A percentile compares a stretch with the other conserved stretches of the same genome.
phyloP scores from a whole-genome alignment of 352 stramenopile species.

The Phytophthora sp. region DNA sequence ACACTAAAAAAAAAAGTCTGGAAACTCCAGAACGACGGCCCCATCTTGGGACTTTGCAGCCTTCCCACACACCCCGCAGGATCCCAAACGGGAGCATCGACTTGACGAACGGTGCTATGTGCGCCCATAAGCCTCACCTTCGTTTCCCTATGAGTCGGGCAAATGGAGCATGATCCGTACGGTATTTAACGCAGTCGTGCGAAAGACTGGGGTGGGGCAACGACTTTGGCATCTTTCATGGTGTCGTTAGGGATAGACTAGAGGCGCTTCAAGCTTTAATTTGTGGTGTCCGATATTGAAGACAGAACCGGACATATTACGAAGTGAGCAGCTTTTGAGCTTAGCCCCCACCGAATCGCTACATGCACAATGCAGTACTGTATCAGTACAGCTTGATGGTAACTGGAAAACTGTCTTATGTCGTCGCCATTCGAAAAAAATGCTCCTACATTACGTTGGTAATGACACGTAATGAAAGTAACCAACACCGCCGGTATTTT shows the following conservation, averaged over 20 bases:
- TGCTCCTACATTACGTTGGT: too few species aligned
- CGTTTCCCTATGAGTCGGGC: constrained; percentile 22
- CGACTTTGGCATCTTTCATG: constrained; percentile 20
- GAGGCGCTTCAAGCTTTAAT: constrained; percentile 13
- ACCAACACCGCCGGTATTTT: too few species aligned
- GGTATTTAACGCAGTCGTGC: constrained; percentile 11
- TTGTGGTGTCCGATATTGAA: constrained; percentile 22
- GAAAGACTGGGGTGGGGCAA: constrained; percentile 1
- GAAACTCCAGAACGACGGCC: constrained; percentile 11
- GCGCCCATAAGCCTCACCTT: too few species aligned
- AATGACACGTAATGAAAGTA: too few species aligned
- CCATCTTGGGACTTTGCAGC: constrained; percentile 11
- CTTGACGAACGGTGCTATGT: background rate
- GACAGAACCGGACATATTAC: constrained; percentile 6
- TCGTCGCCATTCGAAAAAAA: too few species aligned
- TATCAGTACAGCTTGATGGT: too few species aligned
- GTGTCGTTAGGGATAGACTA: constrained; percentile 23
- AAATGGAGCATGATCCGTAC: constrained; percentile 1
- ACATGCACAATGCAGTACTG: background rate
- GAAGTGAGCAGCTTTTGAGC: constrained; percentile 10
- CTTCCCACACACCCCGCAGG: constrained; percentile 25
- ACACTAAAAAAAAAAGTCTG: constrained; percentile 5
- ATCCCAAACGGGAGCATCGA: constrained; percentile 15
- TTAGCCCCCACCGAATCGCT: constrained; percentile 24
- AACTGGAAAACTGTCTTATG: too few species aligned